Conservation (phyloP, 306 rosid genomes). For the Gastrolobium bilobum region DNA sequence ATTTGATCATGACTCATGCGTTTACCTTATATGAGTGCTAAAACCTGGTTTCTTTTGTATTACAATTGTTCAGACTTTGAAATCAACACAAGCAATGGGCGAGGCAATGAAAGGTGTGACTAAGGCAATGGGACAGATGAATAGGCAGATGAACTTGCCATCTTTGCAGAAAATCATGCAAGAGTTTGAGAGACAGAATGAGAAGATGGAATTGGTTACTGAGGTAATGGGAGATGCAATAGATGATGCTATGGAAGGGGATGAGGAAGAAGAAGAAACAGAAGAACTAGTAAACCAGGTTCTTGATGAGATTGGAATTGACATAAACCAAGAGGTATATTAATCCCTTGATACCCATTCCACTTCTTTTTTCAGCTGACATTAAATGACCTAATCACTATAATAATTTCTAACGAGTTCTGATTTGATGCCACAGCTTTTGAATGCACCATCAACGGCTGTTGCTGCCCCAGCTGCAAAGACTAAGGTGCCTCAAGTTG, state of each 20-base stretch:
- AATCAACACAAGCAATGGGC: constrained; percentile 98
- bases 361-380: constrained; percentile 9
- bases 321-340: constrained; percentile 84
- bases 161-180: constrained; percentile 93
- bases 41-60: constrained; percentile 7
- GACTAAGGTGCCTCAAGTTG: constrained; percentile 75
- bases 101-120: constrained; percentile 99
- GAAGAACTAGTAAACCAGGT: constrained; percentile 92
- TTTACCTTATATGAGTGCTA: not conserved
- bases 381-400: constrained; percentile 4
- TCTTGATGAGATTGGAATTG: constrained; percentile 93
- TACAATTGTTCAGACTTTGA: constrained; percentile 68
- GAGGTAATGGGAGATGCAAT: constrained; percentile 98
- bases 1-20: not conserved
- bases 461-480: constrained; percentile 73
- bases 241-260: constrained; percentile 98
- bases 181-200: constrained; percentile 95
- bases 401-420: constrained; percentile 23
- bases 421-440: constrained; percentile 63
- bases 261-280: constrained; percentile 97
- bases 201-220: constrained; percentile 82
- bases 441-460: constrained; percentile 72
- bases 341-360: not conserved
- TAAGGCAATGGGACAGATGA: constrained; percentile 99
- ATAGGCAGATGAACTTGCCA: constrained; percentile 96